A percentile compares a stretch with the other conserved stretches of the same genome.
These are phyloP conservation scores for Pelargonium fulgidum DNA, from an alignment of 441 rosid species.

Conservation along the genomic window DNA sequence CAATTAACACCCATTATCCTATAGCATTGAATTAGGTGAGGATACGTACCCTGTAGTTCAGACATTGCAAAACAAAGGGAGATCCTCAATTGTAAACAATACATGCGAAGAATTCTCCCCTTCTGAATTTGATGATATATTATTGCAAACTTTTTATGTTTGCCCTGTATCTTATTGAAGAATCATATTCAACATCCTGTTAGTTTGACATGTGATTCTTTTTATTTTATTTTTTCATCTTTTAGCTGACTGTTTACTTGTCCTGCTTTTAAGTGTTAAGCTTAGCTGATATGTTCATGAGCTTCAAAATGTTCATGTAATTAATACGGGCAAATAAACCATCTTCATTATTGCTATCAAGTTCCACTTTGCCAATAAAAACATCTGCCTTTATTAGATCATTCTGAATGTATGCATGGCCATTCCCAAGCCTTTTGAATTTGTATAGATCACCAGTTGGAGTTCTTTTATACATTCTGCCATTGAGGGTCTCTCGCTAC, in stretches of 20 bases:
- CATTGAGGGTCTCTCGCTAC: constrained; percentile 75
- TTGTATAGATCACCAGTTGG: constrained; percentile 58
- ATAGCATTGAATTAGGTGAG: too few species aligned
- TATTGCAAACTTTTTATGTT: constrained; percentile 2
- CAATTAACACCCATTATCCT: not conserved
- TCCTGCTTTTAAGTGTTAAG: not conserved
- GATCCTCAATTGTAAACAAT: constrained; percentile 21
- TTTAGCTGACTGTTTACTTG: constrained; percentile 4
- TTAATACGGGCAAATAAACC: constrained; percentile 21
- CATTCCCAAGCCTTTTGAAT: constrained; percentile 61
- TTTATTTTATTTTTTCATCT: constrained; percentile 3
- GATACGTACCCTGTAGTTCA: constrained; percentile 8
- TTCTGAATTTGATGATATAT: constrained; percentile 10
- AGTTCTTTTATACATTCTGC: constrained; percentile 74
- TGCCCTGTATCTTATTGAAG: constrained; percentile 10
- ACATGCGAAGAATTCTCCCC: constrained; percentile 9
- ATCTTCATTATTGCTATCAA: constrained; percentile 27
- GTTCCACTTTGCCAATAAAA: constrained; percentile 20
- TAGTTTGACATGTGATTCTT: constrained; percentile 5
- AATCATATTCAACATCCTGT: constrained; percentile 13
- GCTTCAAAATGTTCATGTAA: constrained; percentile 17
- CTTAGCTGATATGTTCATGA: constrained; percentile 10
- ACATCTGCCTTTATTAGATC: constrained; percentile 28
- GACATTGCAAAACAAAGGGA: constrained; percentile 10
- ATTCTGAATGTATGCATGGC: constrained; percentile 47